Conservation (phyloP, 495 filamentous ascomycete species). For the Aspergillus panamensis region DNA sequence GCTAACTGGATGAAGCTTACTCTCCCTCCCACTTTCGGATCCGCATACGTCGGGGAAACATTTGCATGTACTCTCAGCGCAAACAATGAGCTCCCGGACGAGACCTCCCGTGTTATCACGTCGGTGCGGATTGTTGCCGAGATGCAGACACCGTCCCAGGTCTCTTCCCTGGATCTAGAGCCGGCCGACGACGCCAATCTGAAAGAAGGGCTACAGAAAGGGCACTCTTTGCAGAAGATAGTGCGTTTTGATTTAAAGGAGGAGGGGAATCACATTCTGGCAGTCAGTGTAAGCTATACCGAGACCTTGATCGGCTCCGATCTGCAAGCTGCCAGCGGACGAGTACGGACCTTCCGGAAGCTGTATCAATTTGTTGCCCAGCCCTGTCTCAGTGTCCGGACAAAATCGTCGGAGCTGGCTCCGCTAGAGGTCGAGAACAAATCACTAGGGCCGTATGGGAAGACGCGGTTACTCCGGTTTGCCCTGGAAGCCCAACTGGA, state of each 20-base stretch:
- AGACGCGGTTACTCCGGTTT: conserved; percentile 43
- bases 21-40: conserved; percentile 89
- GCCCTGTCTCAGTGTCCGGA: conserved; percentile 81
- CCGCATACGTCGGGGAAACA: conserved; percentile 91
- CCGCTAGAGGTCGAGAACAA: conserved; percentile 43
- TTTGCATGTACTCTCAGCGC: conserved; percentile 93
- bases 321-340: conserved; percentile 59
- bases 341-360: conserved; percentile 86
- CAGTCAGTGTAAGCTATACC: conserved; percentile 91
- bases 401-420: conserved; percentile 68
- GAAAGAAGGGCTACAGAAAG: conserved; percentile 54
- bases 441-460: conserved; percentile 44
- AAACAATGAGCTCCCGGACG: conserved; percentile 70
- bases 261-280: conserved; percentile 88
- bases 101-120: conserved; percentile 54
- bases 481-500: conserved; percentile 91
- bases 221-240: conserved; percentile 76
- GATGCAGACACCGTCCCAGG: conserved; percentile 84
- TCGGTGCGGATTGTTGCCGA: conserved; percentile 82
- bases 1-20: conserved; percentile 55
- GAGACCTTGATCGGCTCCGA: conserved; percentile 53
- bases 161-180: conserved; percentile 53
- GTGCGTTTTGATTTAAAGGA: conserved; percentile 86
- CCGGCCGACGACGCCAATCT: conserved; percentile 34
- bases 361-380: conserved; percentile 95